Conservation (phyloP, 176 grass and related monocot species). For the Alopecurus myosuroides region DNA sequence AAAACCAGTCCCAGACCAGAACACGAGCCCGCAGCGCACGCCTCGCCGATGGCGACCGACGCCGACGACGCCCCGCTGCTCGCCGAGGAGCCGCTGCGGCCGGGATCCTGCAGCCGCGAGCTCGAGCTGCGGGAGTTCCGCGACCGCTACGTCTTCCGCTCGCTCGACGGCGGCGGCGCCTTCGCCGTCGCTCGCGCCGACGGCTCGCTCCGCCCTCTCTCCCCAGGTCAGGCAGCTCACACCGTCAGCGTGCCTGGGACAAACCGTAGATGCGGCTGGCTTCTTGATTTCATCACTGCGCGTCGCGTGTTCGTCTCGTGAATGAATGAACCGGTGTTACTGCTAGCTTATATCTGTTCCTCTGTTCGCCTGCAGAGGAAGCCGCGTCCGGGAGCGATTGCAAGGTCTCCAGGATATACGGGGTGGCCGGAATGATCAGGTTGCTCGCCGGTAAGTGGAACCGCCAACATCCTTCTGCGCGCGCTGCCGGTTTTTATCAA, state of each 20-base stretch:
- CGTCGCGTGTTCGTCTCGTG: background rate
- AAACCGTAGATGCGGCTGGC: background rate
- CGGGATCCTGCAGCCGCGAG: slow-evolving; percentile 57
- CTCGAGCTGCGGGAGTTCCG: slow-evolving; percentile 80
- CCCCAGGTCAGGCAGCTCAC: slow-evolving; percentile 20
- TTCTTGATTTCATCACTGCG: background rate
- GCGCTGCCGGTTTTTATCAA: background rate
- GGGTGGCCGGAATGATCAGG: slow-evolving; percentile 25
- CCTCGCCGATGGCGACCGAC: slow-evolving; percentile 37
- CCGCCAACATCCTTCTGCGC: background rate
- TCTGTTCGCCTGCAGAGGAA: slow-evolving; percentile 33
- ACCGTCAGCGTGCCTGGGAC: background rate
- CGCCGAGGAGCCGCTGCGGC: slow-evolving; percentile 18
- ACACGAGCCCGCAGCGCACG: background rate
- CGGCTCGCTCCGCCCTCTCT: slow-evolving; percentile 46
- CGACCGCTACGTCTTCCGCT: slow-evolving; percentile 82
- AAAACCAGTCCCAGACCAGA: background rate
- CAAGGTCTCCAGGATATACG: slow-evolving; percentile 40
- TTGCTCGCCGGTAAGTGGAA: slow-evolving; percentile 31
- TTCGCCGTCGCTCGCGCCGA: slow-evolving; percentile 70
- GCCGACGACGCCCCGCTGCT: slow-evolving; percentile 57
- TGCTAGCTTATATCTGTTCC: background rate
- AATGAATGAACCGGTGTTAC: background rate
- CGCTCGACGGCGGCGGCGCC: slow-evolving; percentile 41
- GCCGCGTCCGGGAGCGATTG: slow-evolving; percentile 25